Evolutionary conservation across 2,329 filamentous ascomycete species (phyloP).

Genomic region (Thelonectria discophora): DNA sequence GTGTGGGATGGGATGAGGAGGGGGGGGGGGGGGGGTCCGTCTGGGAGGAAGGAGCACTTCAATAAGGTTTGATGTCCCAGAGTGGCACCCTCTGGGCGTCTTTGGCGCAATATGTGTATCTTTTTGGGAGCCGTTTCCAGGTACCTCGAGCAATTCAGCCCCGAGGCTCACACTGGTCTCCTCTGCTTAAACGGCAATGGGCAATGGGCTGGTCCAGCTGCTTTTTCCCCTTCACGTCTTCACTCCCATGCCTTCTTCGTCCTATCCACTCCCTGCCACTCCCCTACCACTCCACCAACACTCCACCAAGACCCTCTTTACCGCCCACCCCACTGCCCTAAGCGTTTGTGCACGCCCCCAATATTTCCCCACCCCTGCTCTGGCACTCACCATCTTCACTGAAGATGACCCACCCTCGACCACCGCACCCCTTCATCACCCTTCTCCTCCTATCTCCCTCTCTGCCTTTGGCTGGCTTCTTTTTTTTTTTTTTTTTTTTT

Average conservation of each 20-base stretch:
- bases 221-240: slow-evolving; percentile 4
- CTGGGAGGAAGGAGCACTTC: slow-evolving; percentile 31
- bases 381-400: neutral
- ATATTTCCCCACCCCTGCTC: slow-evolving; percentile 25
- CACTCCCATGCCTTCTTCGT: neutral
- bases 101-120: slow-evolving; percentile 42
- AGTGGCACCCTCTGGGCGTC: slow-evolving; percentile 35
- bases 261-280: neutral
- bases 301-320: neutral
- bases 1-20: neutral
- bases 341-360: neutral
- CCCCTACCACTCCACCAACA: neutral
- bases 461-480: too few relatives aligned
- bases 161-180: slow-evolving; percentile 8
- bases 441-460: neutral
- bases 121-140: slow-evolving; percentile 27
- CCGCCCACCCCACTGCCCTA: neutral
- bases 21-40: neutral
- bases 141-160: slow-evolving; percentile 14
- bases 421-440: too few relatives aligned
- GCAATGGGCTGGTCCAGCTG: slow-evolving; percentile 12
- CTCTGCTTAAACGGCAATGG: slow-evolving; percentile 3
- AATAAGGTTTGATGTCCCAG: slow-evolving; percentile 42
- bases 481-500: slow-evolving; percentile 19
- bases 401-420: too few relatives aligned